Conservation (phyloP, 164 flowering plant species). For the Piper longum region DNA sequence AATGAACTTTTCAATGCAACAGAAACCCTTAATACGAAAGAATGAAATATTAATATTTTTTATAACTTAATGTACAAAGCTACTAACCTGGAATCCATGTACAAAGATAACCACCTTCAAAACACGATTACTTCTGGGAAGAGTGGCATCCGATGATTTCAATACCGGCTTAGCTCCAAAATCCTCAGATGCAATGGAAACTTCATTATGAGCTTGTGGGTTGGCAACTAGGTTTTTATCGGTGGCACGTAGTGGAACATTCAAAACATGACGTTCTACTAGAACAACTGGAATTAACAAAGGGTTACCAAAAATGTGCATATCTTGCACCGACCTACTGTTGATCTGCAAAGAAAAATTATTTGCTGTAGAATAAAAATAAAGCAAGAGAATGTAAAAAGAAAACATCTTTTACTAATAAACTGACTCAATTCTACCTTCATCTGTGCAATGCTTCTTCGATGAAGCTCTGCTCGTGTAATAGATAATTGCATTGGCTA, state of each 20-base stretch:
- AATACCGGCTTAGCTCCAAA: constrained; percentile 15
- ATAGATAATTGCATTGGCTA: constrained; percentile 77
- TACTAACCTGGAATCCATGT: constrained; percentile 93
- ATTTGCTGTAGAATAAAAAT: not conserved
- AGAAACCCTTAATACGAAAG: too few species aligned
- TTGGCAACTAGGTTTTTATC: constrained; percentile 52
- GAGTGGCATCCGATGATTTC: constrained; percentile 20
- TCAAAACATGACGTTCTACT: constrained; percentile 61
- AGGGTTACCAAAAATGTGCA: constrained; percentile 86
- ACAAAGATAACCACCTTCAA: constrained; percentile 80
- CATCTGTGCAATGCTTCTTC: constrained; percentile 94
- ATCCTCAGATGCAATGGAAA: constrained; percentile 14
- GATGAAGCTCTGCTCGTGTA: constrained; percentile 84
- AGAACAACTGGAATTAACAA: constrained; percentile 61
- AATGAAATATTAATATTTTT: too few species aligned
- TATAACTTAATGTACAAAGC: not conserved
- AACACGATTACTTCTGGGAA: constrained; percentile 35
- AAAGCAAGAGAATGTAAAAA: not conserved
- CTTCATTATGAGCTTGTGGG: constrained; percentile 28
- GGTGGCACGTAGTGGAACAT: constrained; percentile 45
- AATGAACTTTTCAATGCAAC: too few species aligned
- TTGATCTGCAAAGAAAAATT: constrained; percentile 54
- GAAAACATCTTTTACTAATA: not conserved
- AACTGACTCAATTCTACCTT: constrained; percentile 29
- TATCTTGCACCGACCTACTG: constrained; percentile 73